Evolutionary conservation across 2,329 filamentous ascomycete genomes (phyloP), one percentile per base, ranked within the genome.

Genomic region (Plectosphaerella plurivora): DNA sequence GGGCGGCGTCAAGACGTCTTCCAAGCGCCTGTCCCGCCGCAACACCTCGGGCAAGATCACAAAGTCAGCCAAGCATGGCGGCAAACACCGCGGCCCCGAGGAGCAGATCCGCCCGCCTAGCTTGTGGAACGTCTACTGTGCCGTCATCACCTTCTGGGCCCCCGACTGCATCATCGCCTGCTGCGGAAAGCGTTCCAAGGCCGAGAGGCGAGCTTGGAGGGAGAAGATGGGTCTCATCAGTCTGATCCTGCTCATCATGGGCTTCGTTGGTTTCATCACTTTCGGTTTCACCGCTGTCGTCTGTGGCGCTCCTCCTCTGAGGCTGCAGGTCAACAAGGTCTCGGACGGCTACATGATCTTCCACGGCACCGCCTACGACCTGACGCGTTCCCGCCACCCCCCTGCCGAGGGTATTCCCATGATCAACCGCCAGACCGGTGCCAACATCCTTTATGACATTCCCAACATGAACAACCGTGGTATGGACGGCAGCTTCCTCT

Each of bases 171-270:
- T 97, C 25, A 76, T 99, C 51, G 83, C 81, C 59, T 96, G 90
- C 70, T 94, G 91, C 63, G 91, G 92, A 39, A 95, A 89, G 77
- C 84, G 85, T 8, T 81, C 89, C 45, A 94, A 89, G 69, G 91
- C 87, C 15, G 91, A 97, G 69, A 88, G 91, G 65, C 83, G 91
- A 63, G 94, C 94, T 3, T 99, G 94, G 94, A 84, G 94, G 59
- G 94, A 99, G 68, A 99, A 99, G 79, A 95, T 99, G 78, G 94
- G 94, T 3, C 74, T 99, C 53, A 89, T 97, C 73, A 96, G 92
- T 72, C 85, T 99, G 65, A 99, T 99, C 66, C 66, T 96, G 33
- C 66, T 87, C 55, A 92, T 97, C 65, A 95, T 92, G 77, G 81
- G 84, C 10, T 84, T 92, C 64, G 93, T 99, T 47, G 94, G 94